phyloP scores from a whole-genome alignment of 176 grass and related monocot species.

The Oryza coarctata region DNA sequence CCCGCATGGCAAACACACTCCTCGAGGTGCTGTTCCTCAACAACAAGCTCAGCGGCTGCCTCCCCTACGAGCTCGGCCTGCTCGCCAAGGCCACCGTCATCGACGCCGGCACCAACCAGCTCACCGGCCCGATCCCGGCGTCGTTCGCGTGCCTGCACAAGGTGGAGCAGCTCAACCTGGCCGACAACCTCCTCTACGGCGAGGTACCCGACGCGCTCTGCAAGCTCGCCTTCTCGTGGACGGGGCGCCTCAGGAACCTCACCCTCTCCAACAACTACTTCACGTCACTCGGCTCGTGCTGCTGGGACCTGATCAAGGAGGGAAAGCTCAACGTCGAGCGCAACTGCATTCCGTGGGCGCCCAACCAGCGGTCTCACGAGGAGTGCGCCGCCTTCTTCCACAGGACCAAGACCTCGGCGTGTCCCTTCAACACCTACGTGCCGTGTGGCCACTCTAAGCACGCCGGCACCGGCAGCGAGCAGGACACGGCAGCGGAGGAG shows the following conservation, averaged over 20 bases:
- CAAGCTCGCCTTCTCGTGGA: slow-evolving; percentile 36
- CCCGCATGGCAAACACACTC: slow-evolving; percentile 42
- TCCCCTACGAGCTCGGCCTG: slow-evolving; percentile 77
- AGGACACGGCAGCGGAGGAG: neutral
- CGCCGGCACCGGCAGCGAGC: neutral
- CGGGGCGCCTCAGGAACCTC: slow-evolving; percentile 57
- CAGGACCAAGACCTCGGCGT: slow-evolving; percentile 35
- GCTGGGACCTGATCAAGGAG: slow-evolving; percentile 50
- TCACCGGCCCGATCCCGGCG: slow-evolving; percentile 74
- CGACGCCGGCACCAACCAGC: slow-evolving; percentile 77
- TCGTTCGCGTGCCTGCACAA: slow-evolving; percentile 74
- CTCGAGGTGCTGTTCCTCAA: slow-evolving; percentile 88
- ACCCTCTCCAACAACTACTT: slow-evolving; percentile 88
- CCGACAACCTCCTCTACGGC: slow-evolving; percentile 67
- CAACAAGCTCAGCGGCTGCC: slow-evolving; percentile 82
- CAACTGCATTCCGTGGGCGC: slow-evolving; percentile 68
- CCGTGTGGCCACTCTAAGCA: slow-evolving; percentile 39
- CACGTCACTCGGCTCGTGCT: slow-evolving; percentile 60
- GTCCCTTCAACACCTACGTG: slow-evolving; percentile 45
- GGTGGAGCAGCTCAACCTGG: slow-evolving; percentile 86
- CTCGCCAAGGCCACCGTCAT: slow-evolving; percentile 77
- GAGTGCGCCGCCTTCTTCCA: slow-evolving; percentile 65
- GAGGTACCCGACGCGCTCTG: slow-evolving; percentile 81
- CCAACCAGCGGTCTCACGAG: slow-evolving; percentile 65
- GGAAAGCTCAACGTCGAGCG: slow-evolving; percentile 61